Evolutionary conservation across 306 rosid genomes (phyloP).

Genomic region (Acacia acuminata): DNA sequence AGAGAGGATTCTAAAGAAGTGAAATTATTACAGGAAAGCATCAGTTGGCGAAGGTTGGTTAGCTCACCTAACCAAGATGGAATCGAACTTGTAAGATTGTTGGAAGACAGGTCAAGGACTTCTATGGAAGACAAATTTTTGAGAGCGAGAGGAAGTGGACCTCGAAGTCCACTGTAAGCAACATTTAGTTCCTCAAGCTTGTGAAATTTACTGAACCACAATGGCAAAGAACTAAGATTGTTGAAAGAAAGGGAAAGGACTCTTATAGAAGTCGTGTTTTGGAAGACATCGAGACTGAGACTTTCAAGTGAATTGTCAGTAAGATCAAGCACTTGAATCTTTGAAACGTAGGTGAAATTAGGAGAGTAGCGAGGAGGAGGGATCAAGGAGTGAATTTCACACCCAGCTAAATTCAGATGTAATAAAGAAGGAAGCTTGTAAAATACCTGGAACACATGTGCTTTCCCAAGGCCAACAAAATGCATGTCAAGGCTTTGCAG

Average conservation of each 20-base stretch:
- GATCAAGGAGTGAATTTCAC: not conserved
- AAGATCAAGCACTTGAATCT: not conserved
- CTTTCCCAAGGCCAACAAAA: not conserved
- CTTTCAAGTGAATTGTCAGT: not conserved
- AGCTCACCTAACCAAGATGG: constrained; percentile 13
- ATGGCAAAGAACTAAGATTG: not conserved
- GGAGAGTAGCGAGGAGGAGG: not conserved
- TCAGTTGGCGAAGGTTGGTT: not conserved
- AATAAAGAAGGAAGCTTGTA: constrained; percentile 26
- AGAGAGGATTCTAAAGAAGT: not conserved
- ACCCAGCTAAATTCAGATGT: not conserved
- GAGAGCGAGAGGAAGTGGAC: constrained; percentile 4
- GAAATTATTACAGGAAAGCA: not conserved
- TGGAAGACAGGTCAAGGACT: not conserved
- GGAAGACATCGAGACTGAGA: not conserved
- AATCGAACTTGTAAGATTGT: not conserved
- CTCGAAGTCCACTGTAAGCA: not conserved
- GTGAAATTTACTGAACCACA: not conserved
- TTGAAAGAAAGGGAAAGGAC: not conserved
- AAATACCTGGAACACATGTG: constrained; percentile 24
- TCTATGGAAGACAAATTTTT: constrained; percentile 22
- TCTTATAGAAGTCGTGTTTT: not conserved
- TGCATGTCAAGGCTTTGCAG: constrained; percentile 28
- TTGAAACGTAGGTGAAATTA: not conserved
- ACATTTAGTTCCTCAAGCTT: not conserved